Conservation (phyloP, 805 yeast species). For the Hanseniaspora thailandica region DNA sequence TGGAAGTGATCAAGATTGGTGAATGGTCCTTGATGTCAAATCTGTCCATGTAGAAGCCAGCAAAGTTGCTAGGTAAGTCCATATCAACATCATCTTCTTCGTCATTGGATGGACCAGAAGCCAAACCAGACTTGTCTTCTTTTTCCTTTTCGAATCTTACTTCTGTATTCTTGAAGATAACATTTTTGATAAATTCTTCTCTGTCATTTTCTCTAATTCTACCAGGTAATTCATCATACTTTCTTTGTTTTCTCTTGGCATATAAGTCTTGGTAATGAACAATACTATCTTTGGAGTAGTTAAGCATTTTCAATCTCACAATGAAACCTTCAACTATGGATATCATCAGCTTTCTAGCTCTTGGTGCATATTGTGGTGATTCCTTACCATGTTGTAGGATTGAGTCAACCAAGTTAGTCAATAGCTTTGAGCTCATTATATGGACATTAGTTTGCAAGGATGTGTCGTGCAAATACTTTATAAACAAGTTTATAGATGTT, state of each 20-base stretch:
- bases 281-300: slow-evolving; percentile 56
- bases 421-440: slow-evolving; percentile 86
- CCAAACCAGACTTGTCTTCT: slow-evolving; percentile 13
- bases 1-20: slow-evolving; percentile 52
- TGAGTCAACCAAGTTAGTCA: slow-evolving; percentile 78
- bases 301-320: slow-evolving; percentile 63
- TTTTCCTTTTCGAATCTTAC: slow-evolving; percentile 16
- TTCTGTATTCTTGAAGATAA: slow-evolving; percentile 23
- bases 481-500: slow-evolving; percentile 74
- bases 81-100: slow-evolving; percentile 8
- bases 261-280: slow-evolving; percentile 48
- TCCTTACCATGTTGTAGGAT: slow-evolving; percentile 52
- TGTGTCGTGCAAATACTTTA: slow-evolving; percentile 68
- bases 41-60: slow-evolving; percentile 27
- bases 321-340: slow-evolving; percentile 80
- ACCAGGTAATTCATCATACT: slow-evolving; percentile 32
- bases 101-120: no score
- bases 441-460: slow-evolving; percentile 81
- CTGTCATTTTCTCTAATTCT: slow-evolving; percentile 27
- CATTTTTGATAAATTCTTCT: slow-evolving; percentile 29
- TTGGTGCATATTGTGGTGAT: slow-evolving; percentile 63
- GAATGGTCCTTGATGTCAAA: slow-evolving; percentile 37
- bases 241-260: slow-evolving; percentile 34
- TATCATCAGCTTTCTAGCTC: slow-evolving; percentile 58
- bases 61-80: slow-evolving; percentile 17